These are phyloP conservation scores for Krasilnikovozyma curviuscula DNA, from an alignment of 768 basidiomycete genomes.

Conservation along the genomic window DNA sequence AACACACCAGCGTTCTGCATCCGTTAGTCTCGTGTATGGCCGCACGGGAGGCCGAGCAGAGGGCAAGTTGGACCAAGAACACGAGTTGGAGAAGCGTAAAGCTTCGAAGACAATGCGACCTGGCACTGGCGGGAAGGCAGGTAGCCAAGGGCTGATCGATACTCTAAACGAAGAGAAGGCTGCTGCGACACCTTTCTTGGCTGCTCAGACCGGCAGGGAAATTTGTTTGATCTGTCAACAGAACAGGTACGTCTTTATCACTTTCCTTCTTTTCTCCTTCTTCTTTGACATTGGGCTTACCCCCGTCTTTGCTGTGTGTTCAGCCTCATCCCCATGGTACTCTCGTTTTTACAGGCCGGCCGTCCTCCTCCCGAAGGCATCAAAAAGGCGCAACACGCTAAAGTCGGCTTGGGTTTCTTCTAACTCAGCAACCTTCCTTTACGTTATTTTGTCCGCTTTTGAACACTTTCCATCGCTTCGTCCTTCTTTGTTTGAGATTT, in stretches of 20 bases:
- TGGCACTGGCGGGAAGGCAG: conserved; percentile 9
- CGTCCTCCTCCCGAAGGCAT: too few species aligned
- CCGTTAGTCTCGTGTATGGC: conserved; percentile 2
- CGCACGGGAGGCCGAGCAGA: conserved; percentile 5
- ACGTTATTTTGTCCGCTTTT: too few species aligned
- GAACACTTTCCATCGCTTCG: too few species aligned
- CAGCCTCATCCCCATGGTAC: conserved; percentile 56
- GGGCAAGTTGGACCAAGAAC: conserved; percentile 3
- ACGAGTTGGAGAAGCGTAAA: conserved; percentile 9
- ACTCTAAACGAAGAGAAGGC: conserved; percentile 50
- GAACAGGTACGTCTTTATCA: conserved; percentile 30
- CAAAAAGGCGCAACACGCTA: too few species aligned
- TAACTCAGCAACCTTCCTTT: too few species aligned
- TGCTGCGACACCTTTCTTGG: conserved; percentile 44
- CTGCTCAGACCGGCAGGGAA: conserved; percentile 59
- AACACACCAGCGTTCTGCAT: not conserved
- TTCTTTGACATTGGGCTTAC: not conserved
- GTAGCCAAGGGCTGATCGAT: conserved; percentile 34
- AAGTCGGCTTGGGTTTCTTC: too few species aligned
- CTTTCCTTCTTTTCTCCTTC: not conserved
- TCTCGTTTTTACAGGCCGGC: conserved; percentile 32
- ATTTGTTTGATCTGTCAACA: conserved; percentile 68
- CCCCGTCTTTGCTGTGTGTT: not conserved
- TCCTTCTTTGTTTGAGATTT: too few species aligned
- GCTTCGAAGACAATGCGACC: conserved; percentile 13